Percentiles rank a stretch among this genome's conserved stretches.
Evolutionary conservation across 2,329 filamentous ascomycete species (phyloP).

Genomic region (Aspergillus quadricinctus): DNA sequence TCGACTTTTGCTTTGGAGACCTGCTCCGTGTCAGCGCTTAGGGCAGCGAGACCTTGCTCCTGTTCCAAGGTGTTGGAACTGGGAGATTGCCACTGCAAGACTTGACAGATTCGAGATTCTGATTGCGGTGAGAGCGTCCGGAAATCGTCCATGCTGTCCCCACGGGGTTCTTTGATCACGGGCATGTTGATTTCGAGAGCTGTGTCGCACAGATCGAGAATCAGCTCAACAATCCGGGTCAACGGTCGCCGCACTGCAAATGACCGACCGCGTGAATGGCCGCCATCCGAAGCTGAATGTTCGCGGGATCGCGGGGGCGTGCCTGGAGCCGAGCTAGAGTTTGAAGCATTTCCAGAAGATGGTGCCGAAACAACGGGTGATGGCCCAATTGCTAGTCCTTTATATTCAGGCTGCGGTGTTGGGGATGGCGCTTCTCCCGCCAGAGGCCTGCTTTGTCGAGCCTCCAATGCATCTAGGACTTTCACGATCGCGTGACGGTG

Average conservation of each 20-base stretch:
- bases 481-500: slow-evolving; percentile 93
- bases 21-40: slow-evolving; percentile 87
- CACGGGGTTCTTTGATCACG: slow-evolving; percentile 77
- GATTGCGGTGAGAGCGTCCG: slow-evolving; percentile 94
- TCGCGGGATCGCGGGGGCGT: slow-evolving; percentile 63
- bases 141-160: slow-evolving; percentile 65
- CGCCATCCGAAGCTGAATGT: slow-evolving; percentile 61
- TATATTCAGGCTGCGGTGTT: slow-evolving; percentile 72
- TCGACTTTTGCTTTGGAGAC: slow-evolving; percentile 86
- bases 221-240: slow-evolving; percentile 86
- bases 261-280: slow-evolving; percentile 76
- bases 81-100: slow-evolving; percentile 94
- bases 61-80: slow-evolving; percentile 87
- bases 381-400: slow-evolving; percentile 78
- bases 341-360: slow-evolving; percentile 67
- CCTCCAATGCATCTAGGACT: slow-evolving; percentile 87
- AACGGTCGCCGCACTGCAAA: slow-evolving; percentile 89
- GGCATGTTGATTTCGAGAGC: slow-evolving; percentile 92
- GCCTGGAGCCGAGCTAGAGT: slow-evolving; percentile 65
- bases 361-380: slow-evolving; percentile 62
- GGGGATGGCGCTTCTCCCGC: slow-evolving; percentile 41
- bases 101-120: slow-evolving; percentile 88
- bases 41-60: slow-evolving; percentile 78
- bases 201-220: slow-evolving; percentile 93
- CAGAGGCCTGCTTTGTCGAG: slow-evolving; percentile 45